phyloP scores from a whole-genome alignment of 805 yeast genomes.

The Candida quercuum region DNA sequence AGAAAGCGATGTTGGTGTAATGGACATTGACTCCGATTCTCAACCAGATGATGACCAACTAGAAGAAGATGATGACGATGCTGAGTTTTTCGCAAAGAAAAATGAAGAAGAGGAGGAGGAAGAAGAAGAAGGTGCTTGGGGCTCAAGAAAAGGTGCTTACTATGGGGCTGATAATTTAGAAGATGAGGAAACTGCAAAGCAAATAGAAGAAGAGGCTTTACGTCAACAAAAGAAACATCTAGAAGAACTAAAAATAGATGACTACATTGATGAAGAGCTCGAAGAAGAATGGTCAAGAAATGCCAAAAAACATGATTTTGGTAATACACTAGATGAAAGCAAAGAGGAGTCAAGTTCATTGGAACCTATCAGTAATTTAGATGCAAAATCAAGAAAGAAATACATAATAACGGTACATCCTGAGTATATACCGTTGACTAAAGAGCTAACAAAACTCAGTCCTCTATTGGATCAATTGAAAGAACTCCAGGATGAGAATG shows the following conservation, averaged over 20 bases:
- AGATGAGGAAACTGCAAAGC: slow-evolving; percentile 68
- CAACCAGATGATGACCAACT: slow-evolving; percentile 27
- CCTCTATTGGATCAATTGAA: slow-evolving; percentile 36
- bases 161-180: slow-evolving; percentile 51
- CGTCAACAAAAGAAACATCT: slow-evolving; percentile 79
- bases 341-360: slow-evolving; percentile 30
- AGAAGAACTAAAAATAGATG: slow-evolving; percentile 69
- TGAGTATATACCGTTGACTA: slow-evolving; percentile 72
- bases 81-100: slow-evolving; percentile 27
- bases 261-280: slow-evolving; percentile 71
- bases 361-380: slow-evolving; percentile 46
- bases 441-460: slow-evolving; percentile 47
- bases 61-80: slow-evolving; percentile 25
- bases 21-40: slow-evolving; percentile 39
- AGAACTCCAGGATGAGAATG: slow-evolving; percentile 24
- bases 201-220: slow-evolving; percentile 82
- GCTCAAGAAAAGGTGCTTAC: slow-evolving; percentile 36
- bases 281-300: slow-evolving; percentile 73
- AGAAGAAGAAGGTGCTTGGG: slow-evolving; percentile 43
- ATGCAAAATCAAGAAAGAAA: slow-evolving; percentile 44
- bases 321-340: slow-evolving; percentile 23
- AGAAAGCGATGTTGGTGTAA: slow-evolving; percentile 43
- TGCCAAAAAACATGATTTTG: slow-evolving; percentile 41
- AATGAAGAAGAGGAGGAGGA: slow-evolving; percentile 25
- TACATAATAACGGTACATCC: slow-evolving; percentile 66